Base-by-base conservation (phyloP, 257 asterid genomes). In the Primulina tabacum region DNA sequence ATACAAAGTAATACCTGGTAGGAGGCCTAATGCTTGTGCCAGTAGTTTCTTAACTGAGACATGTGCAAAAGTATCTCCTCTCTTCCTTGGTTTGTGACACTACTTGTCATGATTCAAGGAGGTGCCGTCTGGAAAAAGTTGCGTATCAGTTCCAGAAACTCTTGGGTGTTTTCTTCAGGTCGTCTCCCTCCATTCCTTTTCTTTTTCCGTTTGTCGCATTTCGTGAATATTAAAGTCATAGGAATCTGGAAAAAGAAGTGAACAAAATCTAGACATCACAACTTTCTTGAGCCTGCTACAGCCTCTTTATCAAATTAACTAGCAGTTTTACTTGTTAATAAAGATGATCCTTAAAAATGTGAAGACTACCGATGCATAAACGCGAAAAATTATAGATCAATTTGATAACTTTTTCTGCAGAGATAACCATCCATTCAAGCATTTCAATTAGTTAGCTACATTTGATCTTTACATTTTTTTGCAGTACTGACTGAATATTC, bases 71-170 rank as follows among this genome's bases (percentile, higher is more conserved):
- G 63, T 69, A 94, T 89, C 72, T 94, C 99, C 12, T 94, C 99
- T 43, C 99, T 82, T 0, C 99, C 99, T 83, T 87, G 97, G 72
- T 94, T 91, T 16, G 99, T 94, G 40, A 94, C 86, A 35, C 99
- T 91, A 72, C 99, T 91, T 1, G 97, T 94, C 97, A 89, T 91
- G 35, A 94, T 91, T 97, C 99, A 94, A 69, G 99, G 99, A 6
- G 99, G 97, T 3, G 90, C 71, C 1, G 92, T 81, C 76, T 85
- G 81, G 84, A 94, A 94, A 81, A 79, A 88, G 64, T 75, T 80
- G 0, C 89, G 83, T 62, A 91, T 89, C 71, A 89, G 57, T 34
- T 76, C 84, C 76, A 73, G 96, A 81, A 94, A 94, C 68, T 81
- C 87, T 43, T 82, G 81, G 65, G 89, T 85, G 29, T 94, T 94